Evolutionary conservation across 768 basidiomycete genomes (phyloP).

Genomic region (Hemileccinum rubropunctum): DNA sequence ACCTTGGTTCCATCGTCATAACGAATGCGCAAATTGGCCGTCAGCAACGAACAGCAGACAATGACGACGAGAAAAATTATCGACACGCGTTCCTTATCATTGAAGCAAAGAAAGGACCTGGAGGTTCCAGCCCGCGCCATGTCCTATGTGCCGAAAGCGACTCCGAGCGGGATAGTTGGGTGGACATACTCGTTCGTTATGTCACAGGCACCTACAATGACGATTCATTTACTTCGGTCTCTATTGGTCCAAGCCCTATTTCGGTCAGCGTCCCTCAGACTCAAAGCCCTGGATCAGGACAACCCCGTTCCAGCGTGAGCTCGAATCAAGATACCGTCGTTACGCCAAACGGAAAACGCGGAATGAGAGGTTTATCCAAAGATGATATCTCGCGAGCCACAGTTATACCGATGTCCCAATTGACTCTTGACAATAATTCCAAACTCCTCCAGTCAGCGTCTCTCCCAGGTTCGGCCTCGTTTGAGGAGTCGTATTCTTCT

Average conservation of each 20-base stretch:
- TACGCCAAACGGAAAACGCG: slow-evolving; percentile 30
- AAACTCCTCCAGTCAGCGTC: slow-evolving; percentile 57
- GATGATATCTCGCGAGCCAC: slow-evolving; percentile 59
- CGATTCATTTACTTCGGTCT: slow-evolving; percentile 48
- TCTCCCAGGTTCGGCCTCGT: slow-evolving; percentile 19
- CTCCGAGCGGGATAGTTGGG: slow-evolving; percentile 90
- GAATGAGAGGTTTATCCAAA: slow-evolving; percentile 46
- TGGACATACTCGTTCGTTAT: slow-evolving; percentile 88
- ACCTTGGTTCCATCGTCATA: slow-evolving; percentile 86
- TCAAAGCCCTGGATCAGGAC: slow-evolving; percentile 32
- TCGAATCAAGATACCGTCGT: slow-evolving; percentile 33
- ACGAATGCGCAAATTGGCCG: slow-evolving; percentile 96
- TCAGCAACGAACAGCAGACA: slow-evolving; percentile 66
- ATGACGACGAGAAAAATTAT: slow-evolving; percentile 89
- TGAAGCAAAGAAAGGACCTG: slow-evolving; percentile 74
- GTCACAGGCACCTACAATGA: slow-evolving; percentile 80
- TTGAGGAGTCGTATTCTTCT: slow-evolving; percentile 35
- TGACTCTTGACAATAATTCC: slow-evolving; percentile 54
- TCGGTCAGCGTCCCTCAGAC: slow-evolving; percentile 23
- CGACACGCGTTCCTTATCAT: slow-evolving; percentile 97
- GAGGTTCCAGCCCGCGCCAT: slow-evolving; percentile 72
- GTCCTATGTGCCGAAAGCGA: slow-evolving; percentile 98
- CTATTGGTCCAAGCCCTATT: slow-evolving; percentile 32
- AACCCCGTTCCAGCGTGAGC: slow-evolving; percentile 58
- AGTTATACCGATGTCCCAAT: slow-evolving; percentile 55